Evolutionary conservation across 371 early-diverging fungal genomes (phyloP), one percentile per base, ranked within the genome.

Genomic region (Lichtheimia hyalospora): DNA sequence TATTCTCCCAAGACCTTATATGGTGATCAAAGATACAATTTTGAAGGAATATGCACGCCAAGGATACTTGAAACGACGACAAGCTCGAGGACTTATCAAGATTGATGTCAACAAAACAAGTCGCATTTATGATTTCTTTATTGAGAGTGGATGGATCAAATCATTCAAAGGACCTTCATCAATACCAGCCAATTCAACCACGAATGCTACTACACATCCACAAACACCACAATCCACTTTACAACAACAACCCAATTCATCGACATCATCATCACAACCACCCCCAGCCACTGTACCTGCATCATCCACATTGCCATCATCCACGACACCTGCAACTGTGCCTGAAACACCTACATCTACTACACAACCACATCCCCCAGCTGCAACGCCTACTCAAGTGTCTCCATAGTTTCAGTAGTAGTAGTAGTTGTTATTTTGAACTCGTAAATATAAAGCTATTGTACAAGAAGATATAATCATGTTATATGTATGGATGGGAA

Each of bases 41-140:
- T 69, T 97, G 21, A 83, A 87, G 34, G 96, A 94, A 67, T 92
- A 89, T 69, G 87, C 88, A 3, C 84, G 84, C 2, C 77, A 73
- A 25, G 96, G 96, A 1, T 70, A 62, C 3, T 73, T 96, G 62
- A 82, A 84, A 62, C 81, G 91, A 43, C 77, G 90, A 49, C 86
- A 90, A 61, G 93, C 93, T 2, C 73, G 93, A 20, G 83, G 86
- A 48, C 67, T 96, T 53, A 84, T 94, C 69, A 91, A 89, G 74
- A 92, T 96, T 58, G 96, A 96, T 64, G 90, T 88, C 5, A 90
- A 89, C 78, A 96, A 94, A 71, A 89, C 92, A 0, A 83, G 84
- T 61, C 68, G 83, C 60, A 84, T 97, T 7, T 96, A 90, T 62
- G 94, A 96, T 63, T 96, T 95, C 64, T 96, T 96, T 68, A 83